A percentile compares a stretch with the other conserved stretches of the same genome.
phyloP scores from a whole-genome alignment of 2,329 filamentous ascomycete species.

The Byssochlamys sp. region DNA sequence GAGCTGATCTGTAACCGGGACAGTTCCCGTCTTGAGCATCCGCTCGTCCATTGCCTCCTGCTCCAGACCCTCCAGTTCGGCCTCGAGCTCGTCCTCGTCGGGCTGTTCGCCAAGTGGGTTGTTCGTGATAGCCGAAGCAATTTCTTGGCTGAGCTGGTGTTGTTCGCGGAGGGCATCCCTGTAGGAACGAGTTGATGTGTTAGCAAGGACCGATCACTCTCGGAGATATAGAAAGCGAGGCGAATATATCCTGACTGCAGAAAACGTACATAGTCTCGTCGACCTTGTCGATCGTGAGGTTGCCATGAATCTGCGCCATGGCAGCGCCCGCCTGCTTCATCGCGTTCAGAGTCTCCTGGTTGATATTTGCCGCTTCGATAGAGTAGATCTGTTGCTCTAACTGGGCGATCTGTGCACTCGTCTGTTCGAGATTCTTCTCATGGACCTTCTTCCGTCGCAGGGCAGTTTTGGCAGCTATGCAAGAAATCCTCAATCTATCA shows the following conservation, averaged over 20 bases:
- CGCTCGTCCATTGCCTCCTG: slow-evolving; percentile 88
- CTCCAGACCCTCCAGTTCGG: slow-evolving; percentile 75
- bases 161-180: slow-evolving; percentile 89
- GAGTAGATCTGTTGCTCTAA: slow-evolving; percentile 91
- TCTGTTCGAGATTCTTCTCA: slow-evolving; percentile 86
- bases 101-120: slow-evolving; percentile 57
- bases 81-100: slow-evolving; percentile 79
- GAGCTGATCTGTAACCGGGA: slow-evolving; percentile 71
- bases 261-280: slow-evolving; percentile 78
- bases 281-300: slow-evolving; percentile 86
- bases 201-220: not conserved
- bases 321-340: slow-evolving; percentile 86
- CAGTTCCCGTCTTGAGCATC: slow-evolving; percentile 79
- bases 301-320: slow-evolving; percentile 87
- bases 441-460: slow-evolving; percentile 89
- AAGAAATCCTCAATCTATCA: not conserved
- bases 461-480: slow-evolving; percentile 73
- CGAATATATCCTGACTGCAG: not conserved
- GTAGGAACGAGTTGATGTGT: slow-evolving; percentile 9
- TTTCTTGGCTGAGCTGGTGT: slow-evolving; percentile 86
- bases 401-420: slow-evolving; percentile 76
- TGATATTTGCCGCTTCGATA: slow-evolving; percentile 97
- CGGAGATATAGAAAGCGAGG: not conserved
- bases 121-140: slow-evolving; percentile 72
- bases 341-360: slow-evolving; percentile 85